Evolutionary conservation across 257 asterid species (phyloP), one percentile per base, ranked within the genome.

Genomic region (Nicotiana obtusifolia): DNA sequence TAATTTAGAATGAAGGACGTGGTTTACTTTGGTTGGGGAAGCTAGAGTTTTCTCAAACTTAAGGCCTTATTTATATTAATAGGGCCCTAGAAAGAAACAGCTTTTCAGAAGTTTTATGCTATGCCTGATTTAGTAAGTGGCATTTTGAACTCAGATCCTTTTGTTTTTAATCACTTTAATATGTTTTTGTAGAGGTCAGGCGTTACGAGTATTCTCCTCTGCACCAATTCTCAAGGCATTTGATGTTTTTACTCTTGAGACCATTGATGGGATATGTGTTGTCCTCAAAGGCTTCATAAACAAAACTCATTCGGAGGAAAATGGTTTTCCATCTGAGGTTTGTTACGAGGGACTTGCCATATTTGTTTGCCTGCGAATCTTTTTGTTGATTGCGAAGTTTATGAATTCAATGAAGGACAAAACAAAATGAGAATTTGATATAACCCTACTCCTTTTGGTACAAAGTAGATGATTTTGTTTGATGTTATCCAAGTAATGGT

Each of bases 251-350:
- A 90, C 86, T 61, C 85, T 94, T 66, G 95, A 91, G 91, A 94
- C 96, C 64, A 81, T 83, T 22, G 98, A 94, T 82, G 97, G 93
- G 80, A 85, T 89, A 82, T 86, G 85, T 53, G 89, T 94, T 62
- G 61, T 90, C 61, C 75, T 94, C 41, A 53, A 86, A 19, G 95
- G 96, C 82, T 86, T 88, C 31, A 84, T 94, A 76, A 91, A 94
- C 86, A 89, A 87, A 85, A 89, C 83, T 82, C 91, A 85, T 59
- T 90, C 97, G 0, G 52, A 69, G 77, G 93, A 86, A 73, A 92
- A 88, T 89, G 97, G 97, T 64, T 92, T 94, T 88, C 87, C 96
- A 61, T 85, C 97, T 7, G 89, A 88, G 91, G 97, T 88, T 85
- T 84, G 93, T 4, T 19, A 64, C n/a, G 1, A 28, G 53, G 5